Base-by-base conservation (phyloP, 1,284 basidiomycete species). In the Phlebopus sp. region DNA sequence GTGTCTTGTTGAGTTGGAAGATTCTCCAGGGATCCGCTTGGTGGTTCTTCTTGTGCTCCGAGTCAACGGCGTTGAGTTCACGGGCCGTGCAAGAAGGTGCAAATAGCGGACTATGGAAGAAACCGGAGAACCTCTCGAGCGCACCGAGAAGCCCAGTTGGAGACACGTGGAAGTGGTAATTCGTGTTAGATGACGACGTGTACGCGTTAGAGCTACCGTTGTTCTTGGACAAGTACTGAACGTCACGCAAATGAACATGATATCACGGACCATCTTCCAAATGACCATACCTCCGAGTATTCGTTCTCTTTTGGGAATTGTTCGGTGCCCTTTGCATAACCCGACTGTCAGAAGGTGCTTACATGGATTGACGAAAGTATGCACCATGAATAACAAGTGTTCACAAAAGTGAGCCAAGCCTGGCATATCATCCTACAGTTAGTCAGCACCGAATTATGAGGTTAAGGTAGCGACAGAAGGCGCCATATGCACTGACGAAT, bases 11-110 rank as follows among this genome's bases (percentile, higher is more conserved):
- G 21, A 98, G 74, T 70, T 99, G 97, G 71, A 91, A 98, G 47
- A 95, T 84, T n/a, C 97, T 83, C 94, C 95, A 98, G 62, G 88
- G 74, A 67, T 99, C 96, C n/a, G 75, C 76, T 69, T 98, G 96
- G 44, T 93, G 79, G 65, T 99, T 99, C 76, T 99, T 99, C 76
- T 93, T 94, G 78, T 99, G 90, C 66, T 99, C 97, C 1, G 94
- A 97, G 66, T 99, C 90, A 31, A 99, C 97, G 1, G 97, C 97
- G 57, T 95, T 94, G 56, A 98, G 82, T 70, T 99, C 97, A 39
- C 97, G 83, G 45, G 89, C 82, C 0, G 96, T 96, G 66, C 96
- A 96, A 14, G 90, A 92, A 0, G 89, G 82, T 10, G 90, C 74
- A 64, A 99, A 99, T 44, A 97, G 78, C 0, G 97, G 97, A 34